Evolutionary conservation across 225 moss, liverwort and hornwort genomes (phyloP), one percentile per base, ranked within the genome.

Genomic region (Marchantia paleacea): DNA sequence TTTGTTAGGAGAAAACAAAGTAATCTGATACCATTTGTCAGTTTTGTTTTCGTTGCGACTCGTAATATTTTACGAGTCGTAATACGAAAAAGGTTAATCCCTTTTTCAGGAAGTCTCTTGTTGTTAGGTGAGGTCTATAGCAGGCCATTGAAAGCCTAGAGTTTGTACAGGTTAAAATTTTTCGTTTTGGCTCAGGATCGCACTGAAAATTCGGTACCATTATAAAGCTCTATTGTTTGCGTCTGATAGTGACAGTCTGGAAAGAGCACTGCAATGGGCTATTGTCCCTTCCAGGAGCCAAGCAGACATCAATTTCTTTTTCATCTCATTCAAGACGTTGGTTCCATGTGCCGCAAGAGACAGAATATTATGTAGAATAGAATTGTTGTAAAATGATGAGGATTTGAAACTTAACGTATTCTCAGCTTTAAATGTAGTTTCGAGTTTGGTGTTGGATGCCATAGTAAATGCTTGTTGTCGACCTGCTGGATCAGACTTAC

Each of bases 401-500:
- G 2, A 18, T 48, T n/a, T 14, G 12, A 12, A 22, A 9, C 49
- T 49, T 12, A 69, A 26, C 22, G 26, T 31, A 20, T 50, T 47
- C 13, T 14, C 7, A 49, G 49, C 71, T 18, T 22, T 61, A 18
- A 16, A 7, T 61, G 7, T 20, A 16, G 19, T 50, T 71, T 39
- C 39, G 39, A 39, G 39, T 39, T 39, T 5, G 3, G 39, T 5
- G 39, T 39, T 39, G 39, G 39, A 39, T 5, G 39, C 39, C 39
- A 39, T 39, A 39, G 39, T 39, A 2, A 39, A 71, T 48, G 10
- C 20, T 15, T 47, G 18, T 48, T 6, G 28, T 18, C 22, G 19
- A 0, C 0, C 12, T 53, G 55, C 39, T 31, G 19, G 30, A 54
- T 74, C 83, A 87, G 86, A 78, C 55, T 18, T 66, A 22, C 52